Evolutionary conservation across 1,139 yeast genomes (phyloP).

Genomic region (Ogataea hybrid): DNA sequence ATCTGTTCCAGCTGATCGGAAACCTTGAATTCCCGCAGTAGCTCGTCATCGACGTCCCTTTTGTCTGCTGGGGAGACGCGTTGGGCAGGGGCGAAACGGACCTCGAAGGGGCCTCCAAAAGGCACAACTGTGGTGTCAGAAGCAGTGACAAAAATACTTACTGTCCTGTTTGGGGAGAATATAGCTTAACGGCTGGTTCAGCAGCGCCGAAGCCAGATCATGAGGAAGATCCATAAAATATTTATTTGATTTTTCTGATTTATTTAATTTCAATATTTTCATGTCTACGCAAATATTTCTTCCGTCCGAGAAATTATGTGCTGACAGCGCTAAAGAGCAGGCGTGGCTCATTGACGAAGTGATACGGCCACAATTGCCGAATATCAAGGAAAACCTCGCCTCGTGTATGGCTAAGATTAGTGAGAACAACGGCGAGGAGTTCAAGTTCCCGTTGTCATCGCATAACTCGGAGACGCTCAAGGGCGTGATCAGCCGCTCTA

Average conservation of each 20-base stretch:
- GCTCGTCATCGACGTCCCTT: conserved; percentile 8
- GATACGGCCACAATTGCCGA: conserved; percentile 30
- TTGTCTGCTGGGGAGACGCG: conserved; percentile 8
- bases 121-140: conserved; percentile 22
- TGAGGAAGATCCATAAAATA: conserved; percentile 12
- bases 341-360: conserved; percentile 31
- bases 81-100: conserved; percentile 13
- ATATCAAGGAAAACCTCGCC: conserved; percentile 27
- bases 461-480: conserved; percentile 34
- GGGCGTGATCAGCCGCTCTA: conserved; percentile 30
- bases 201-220: conserved; percentile 27
- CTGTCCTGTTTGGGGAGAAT: conserved; percentile 37
- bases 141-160: conserved; percentile 20
- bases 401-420: conserved; percentile 27
- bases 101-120: conserved; percentile 26
- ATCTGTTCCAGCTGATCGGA: conserved; percentile 23
- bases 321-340: conserved; percentile 23
- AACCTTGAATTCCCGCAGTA: conserved; percentile 7
- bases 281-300: conserved; percentile 29
- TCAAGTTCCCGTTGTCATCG: conserved; percentile 33
- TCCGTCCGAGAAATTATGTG: conserved; percentile 2
- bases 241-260: neutral
- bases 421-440: conserved; percentile 26
- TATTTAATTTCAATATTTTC: neutral
- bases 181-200: conserved; percentile 35